A percentile compares a stretch with the other conserved stretches of the same genome.
Conservation (phyloP, 805 yeast genomes). For the Lipomyces kockii region DNA sequence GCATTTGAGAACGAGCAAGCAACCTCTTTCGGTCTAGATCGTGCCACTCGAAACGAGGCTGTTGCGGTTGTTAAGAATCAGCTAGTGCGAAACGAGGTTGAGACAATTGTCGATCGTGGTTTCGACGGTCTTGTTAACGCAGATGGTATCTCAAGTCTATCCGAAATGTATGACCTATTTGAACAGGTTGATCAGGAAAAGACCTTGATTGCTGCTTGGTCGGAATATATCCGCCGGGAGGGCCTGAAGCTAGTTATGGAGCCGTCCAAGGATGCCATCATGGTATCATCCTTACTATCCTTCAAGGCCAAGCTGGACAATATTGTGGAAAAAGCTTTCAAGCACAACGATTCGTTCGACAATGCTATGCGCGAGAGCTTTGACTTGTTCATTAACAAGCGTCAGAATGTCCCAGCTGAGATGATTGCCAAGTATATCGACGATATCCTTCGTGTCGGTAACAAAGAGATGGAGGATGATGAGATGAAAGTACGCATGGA, state of each 20-base stretch:
- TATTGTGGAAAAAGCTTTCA: slow-evolving; percentile 20
- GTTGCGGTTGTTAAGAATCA: slow-evolving; percentile 16
- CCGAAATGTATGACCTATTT: slow-evolving; percentile 19
- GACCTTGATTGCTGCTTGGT: slow-evolving; percentile 23
- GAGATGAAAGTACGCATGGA: slow-evolving; percentile 55
- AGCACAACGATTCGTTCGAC: slow-evolving; percentile 26
- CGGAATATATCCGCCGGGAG: slow-evolving; percentile 27
- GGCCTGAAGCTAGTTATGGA: slow-evolving; percentile 32
- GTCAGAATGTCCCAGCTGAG: slow-evolving; percentile 41
- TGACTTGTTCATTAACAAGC: slow-evolving; percentile 37
- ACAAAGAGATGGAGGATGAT: slow-evolving; percentile 48
- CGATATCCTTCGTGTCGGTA: slow-evolving; percentile 40
- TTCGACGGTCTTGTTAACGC: slow-evolving; percentile 22
- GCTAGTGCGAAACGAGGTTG: slow-evolving; percentile 16
- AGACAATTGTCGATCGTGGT: slow-evolving; percentile 21
- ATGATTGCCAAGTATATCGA: slow-evolving; percentile 43
- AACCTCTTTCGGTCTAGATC: slow-evolving; percentile 13
- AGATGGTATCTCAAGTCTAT: slow-evolving; percentile 19
- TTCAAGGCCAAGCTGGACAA: slow-evolving; percentile 30
- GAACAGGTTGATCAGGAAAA: slow-evolving; percentile 13
- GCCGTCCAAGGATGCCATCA: slow-evolving; percentile 27
- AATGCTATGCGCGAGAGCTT: slow-evolving; percentile 36
- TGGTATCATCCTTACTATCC: slow-evolving; percentile 33
- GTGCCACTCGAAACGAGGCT: slow-evolving; percentile 21
- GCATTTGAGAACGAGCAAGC: slow-evolving; percentile 30